Conservation (phyloP, 202 grass and related monocot species). For the Schoenoplectus triqueter region DNA sequence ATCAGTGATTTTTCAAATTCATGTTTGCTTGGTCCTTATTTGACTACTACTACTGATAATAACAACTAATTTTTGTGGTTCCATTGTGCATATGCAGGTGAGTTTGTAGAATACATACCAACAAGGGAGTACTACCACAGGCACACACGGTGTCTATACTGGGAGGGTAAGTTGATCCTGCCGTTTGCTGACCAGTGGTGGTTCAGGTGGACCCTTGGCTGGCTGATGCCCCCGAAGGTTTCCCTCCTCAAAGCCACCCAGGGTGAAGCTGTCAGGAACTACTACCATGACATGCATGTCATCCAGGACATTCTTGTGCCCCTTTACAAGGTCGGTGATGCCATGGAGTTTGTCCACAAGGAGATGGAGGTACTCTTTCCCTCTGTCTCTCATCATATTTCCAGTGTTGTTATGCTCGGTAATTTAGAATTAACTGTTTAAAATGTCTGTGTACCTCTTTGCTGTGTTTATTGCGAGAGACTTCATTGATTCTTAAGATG, state of each 20-base stretch:
- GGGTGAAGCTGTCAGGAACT: constrained; percentile 84
- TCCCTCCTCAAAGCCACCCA: constrained; percentile 95
- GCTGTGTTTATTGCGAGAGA: neutral
- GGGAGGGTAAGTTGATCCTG: constrained; percentile 95
- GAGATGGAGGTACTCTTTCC: constrained; percentile 82
- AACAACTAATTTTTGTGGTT: constrained; percentile 17
- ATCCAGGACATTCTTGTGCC: constrained; percentile 92
- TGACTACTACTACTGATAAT: neutral
- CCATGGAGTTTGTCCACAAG: constrained; percentile 69
- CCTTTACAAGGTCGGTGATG: constrained; percentile 85
- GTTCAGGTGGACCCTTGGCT: constrained; percentile 84
- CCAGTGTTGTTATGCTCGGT: neutral
- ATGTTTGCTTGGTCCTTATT: neutral
- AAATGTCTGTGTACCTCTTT: neutral
- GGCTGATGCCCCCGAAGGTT: constrained; percentile 94
- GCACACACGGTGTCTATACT: constrained; percentile 87
- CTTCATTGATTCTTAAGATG: neutral
- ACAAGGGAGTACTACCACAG: constrained; percentile 95
- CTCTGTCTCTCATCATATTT: neutral
- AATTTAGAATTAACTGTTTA: constrained; percentile 1
- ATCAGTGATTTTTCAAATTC: neutral
- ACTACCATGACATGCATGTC: constrained; percentile 96
- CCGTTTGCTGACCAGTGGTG: constrained; percentile 91
- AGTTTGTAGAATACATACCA: constrained; percentile 95
- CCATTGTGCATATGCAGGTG: constrained; percentile 31